Percentiles rank a stretch among this genome's conserved stretches.
phyloP scores from a whole-genome alignment of 495 filamentous ascomycete genomes.

The Talaromyces trachyspermus region DNA sequence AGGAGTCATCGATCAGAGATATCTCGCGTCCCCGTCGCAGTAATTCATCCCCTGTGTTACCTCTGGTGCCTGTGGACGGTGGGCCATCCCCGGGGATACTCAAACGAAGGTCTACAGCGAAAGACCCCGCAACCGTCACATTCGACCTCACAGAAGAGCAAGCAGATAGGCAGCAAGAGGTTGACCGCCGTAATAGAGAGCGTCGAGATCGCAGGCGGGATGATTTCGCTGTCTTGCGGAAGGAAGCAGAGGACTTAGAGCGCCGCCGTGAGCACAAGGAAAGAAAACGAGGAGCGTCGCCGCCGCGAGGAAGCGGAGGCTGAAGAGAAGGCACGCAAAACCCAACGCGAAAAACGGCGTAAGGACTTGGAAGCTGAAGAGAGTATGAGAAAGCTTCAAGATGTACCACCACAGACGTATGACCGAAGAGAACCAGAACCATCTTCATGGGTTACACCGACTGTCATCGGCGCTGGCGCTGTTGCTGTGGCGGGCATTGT shows the following conservation, averaged over 20 bases:
- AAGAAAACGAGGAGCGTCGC: constrained; percentile 1
- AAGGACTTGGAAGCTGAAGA: not conserved
- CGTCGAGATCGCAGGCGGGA: constrained; percentile 20
- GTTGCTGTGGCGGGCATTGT: constrained; percentile 34
- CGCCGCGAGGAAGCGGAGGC: constrained; percentile 2
- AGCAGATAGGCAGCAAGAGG: constrained; percentile 34
- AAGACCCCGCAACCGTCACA: constrained; percentile 39
- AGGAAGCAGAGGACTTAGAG: constrained; percentile 5
- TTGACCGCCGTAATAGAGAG: constrained; percentile 24
- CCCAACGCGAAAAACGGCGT: not conserved
- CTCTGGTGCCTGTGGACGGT: constrained; percentile 19
- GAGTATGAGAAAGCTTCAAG: not conserved
- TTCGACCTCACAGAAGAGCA: constrained; percentile 44
- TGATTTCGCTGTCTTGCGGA: constrained; percentile 6
- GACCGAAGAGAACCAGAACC: constrained; percentile 16
- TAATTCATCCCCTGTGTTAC: constrained; percentile 29
- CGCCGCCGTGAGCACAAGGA: not conserved
- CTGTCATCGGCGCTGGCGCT: constrained; percentile 40
- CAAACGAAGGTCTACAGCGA: constrained; percentile 31
- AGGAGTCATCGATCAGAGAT: not conserved
- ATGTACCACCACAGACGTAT: not conserved
- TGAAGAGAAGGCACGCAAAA: not conserved
- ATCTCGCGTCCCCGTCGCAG: constrained; percentile 17
- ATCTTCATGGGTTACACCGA: constrained; percentile 36
- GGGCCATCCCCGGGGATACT: constrained; percentile 13